Percentiles rank a stretch among this genome's conserved stretches.
phyloP scores from a whole-genome alignment of 768 basidiomycete species.

The Lentinus tigrinus region DNA sequence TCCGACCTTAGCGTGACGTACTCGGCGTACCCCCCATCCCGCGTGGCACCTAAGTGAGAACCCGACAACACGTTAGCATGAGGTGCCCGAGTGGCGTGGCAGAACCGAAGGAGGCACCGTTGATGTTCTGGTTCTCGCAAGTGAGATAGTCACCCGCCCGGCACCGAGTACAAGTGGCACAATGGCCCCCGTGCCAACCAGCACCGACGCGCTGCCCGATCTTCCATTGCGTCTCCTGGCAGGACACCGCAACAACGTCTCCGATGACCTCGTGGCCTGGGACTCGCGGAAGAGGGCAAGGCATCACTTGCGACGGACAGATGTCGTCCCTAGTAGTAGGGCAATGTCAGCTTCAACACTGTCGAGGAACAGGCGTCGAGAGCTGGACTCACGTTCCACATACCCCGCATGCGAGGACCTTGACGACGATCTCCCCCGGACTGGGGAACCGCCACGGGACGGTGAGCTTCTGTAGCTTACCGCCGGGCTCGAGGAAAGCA shows the following conservation, averaged over 20 bases:
- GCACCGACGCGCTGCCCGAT: slow-evolving; percentile 30
- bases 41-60: slow-evolving; percentile 25
- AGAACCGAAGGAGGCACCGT: slow-evolving; percentile 12
- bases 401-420: slow-evolving; percentile 28
- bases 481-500: slow-evolving; percentile 24
- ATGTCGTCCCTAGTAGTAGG: slow-evolving; percentile 16
- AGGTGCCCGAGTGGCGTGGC: no score
- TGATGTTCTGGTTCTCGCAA: slow-evolving; percentile 24
- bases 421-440: slow-evolving; percentile 25
- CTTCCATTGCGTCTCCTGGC: slow-evolving; percentile 19
- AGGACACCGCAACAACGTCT: slow-evolving; percentile 21
- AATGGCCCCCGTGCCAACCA: slow-evolving; percentile 31
- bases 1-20: slow-evolving; percentile 27
- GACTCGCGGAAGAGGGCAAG: slow-evolving; percentile 23
- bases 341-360: background rate
- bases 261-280: slow-evolving; percentile 31
- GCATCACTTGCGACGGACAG: slow-evolving; percentile 15
- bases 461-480: slow-evolving; percentile 19
- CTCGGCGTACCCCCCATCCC: slow-evolving; percentile 30
- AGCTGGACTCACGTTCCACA: slow-evolving; percentile 24
- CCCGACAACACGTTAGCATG: no score
- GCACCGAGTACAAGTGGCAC: slow-evolving; percentile 25
- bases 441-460: slow-evolving; percentile 23
- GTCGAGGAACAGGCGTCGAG: background rate
- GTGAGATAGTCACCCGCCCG: slow-evolving; percentile 27